Base-by-base conservation (phyloP, 2,329 filamentous ascomycete species). In the Truncatella angustata region DNA sequence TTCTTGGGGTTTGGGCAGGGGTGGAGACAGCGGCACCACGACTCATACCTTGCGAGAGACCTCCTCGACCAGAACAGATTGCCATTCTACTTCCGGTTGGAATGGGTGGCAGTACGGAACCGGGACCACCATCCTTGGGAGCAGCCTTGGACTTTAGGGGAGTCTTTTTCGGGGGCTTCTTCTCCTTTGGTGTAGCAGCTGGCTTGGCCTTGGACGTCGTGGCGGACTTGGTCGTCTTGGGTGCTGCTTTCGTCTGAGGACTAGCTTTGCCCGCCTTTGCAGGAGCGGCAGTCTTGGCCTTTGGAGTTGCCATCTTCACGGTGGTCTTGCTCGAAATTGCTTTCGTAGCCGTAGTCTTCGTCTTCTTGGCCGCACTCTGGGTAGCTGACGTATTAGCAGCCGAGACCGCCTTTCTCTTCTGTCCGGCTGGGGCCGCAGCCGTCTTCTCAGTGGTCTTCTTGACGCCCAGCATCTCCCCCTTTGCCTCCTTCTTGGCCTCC, bases 401-500 rank as follows among this genome's bases (percentile, higher is more conserved):
- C 36, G 64, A 46, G 32, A 49, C 62, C 7, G 63, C 71, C 52
- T 64, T 66, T 21, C 63, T 63, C 57, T 72, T 73, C 18, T 57
- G 53, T 7, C 59, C 56, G 3, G 40, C 24, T 4, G 40, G 24
- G 11, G 28, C 40, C 12, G 40, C 40, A 6, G 40, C 18, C 36
- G 60, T 54, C 48, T 30, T 23, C 46, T 37, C 47, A 10, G 46
- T 26, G 2, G 49, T 36, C 5, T 49, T 47, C 20, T 34, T 11
- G 40, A 43, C 40, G 40, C 40, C 40, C 10, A 43, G n/a, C 40
- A 48, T 18, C 7, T 49, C 12, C 16, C 42, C 21, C 43, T 65
- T 65, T n/a, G 57, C 16, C 18, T 60, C 61, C 46, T 72, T 74
- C 63, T 75, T 81, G 0, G 74, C 70, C 56, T 78, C 79, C 14